Percentiles rank a stretch among this genome's conserved stretches.
These are phyloP conservation scores for Dendrobium huoshanense DNA, from an alignment of 106 monocot species.

Conservation along the genomic window DNA sequence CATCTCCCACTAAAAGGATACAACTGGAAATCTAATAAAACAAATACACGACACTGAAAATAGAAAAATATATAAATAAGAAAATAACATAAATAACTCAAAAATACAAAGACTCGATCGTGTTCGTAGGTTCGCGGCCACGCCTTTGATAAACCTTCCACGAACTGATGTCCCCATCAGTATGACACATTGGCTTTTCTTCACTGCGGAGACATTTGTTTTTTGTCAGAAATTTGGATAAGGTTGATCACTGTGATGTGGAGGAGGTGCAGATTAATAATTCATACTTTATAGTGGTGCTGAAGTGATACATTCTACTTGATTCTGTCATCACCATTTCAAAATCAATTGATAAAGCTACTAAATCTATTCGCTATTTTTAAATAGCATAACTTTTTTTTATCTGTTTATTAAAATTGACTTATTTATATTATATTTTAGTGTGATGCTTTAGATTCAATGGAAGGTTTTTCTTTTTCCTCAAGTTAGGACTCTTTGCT, in stretches of 20 bases:
- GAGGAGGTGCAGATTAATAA: neutral
- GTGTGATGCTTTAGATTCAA: neutral
- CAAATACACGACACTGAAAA: no score
- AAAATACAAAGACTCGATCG: no score
- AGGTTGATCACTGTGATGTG: neutral
- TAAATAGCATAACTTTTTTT: neutral
- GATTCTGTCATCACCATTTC: neutral
- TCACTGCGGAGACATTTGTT: neutral
- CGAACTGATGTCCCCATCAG: no score
- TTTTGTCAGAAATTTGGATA: neutral
- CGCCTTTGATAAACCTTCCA: no score
- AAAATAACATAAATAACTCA: no score
- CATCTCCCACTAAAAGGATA: no score
- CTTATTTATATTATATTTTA: neutral
- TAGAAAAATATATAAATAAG: no score
- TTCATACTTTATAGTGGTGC: neutral
- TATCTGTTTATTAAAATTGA: neutral
- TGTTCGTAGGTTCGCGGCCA: no score
- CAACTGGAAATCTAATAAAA: no score
- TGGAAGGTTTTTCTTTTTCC: neutral
- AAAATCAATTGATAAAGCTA: neutral
- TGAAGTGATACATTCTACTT: neutral
- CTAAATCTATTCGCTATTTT: neutral
- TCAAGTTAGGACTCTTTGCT: neutral
- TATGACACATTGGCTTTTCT: neutral